Evolutionary conservation across 1,139 yeast genomes (phyloP).

Genomic region (Yamadazyma sp.): DNA sequence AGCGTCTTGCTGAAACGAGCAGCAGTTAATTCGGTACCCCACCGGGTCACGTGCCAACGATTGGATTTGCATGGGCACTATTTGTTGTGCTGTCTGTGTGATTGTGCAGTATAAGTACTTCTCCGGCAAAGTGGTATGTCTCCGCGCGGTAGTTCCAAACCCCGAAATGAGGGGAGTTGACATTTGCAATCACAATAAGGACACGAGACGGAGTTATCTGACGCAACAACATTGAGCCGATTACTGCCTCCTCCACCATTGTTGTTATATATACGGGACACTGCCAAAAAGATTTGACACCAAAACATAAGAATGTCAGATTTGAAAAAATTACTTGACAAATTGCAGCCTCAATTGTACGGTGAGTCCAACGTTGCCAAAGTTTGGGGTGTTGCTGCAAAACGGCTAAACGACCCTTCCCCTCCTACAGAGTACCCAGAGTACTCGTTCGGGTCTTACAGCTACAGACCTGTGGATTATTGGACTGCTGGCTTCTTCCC

Average conservation of each 20-base stretch:
- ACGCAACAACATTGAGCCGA: too few species aligned
- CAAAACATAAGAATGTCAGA: neutral
- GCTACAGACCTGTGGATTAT: slow-evolving; percentile 18
- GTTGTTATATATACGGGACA: neutral
- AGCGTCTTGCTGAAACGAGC: slow-evolving; percentile 11
- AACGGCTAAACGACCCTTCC: slow-evolving; percentile 4
- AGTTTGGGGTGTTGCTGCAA: slow-evolving; percentile 16
- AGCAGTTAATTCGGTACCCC: slow-evolving; percentile 10
- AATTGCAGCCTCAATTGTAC: slow-evolving; percentile 11
- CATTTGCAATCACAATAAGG: too few species aligned
- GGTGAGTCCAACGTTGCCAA: slow-evolving; percentile 14
- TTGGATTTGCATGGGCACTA: neutral
- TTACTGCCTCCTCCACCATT: too few species aligned
- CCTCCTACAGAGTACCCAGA: slow-evolving; percentile 16
- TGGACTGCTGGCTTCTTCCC: slow-evolving; percentile 30
- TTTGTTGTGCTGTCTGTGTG: too few species aligned
- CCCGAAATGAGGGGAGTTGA: too few species aligned
- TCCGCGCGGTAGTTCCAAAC: too few species aligned
- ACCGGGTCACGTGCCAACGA: slow-evolving; percentile 5
- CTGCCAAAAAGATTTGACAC: too few species aligned
- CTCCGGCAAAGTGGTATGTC: too few species aligned
- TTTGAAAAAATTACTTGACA: slow-evolving; percentile 1
- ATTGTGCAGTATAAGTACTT: neutral
- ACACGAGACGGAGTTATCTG: too few species aligned
- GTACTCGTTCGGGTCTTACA: slow-evolving; percentile 14